Evolutionary conservation across 345 rosid genomes (phyloP).

Genomic region (Pistacia vera): DNA sequence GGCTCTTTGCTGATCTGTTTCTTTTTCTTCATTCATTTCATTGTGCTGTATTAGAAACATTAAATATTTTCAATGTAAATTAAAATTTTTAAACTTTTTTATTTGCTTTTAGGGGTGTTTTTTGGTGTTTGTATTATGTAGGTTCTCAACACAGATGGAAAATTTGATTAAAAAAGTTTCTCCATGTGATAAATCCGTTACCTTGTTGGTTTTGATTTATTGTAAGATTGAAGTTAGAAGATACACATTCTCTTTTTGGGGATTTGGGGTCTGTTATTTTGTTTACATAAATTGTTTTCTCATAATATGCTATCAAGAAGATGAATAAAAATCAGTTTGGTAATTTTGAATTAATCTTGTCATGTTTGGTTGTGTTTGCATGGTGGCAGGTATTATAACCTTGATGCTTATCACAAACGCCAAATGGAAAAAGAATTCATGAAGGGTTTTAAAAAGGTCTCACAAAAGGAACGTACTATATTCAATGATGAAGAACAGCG

Average conservation of each 20-base stretch:
- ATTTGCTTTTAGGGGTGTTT: neutral
- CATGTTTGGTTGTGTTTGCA: slow-evolving; percentile 3
- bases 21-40: slow-evolving; percentile 11
- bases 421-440: slow-evolving; percentile 73
- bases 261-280: neutral
- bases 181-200: neutral
- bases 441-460: slow-evolving; percentile 68
- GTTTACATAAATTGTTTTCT: neutral
- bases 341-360: neutral
- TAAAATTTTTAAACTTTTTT: neutral
- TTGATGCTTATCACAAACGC: slow-evolving; percentile 78
- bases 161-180: neutral
- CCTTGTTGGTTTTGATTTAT: neutral
- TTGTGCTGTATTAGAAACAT: neutral
- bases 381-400: slow-evolving; percentile 73
- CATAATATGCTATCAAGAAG: neutral
- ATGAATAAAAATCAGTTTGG: neutral
- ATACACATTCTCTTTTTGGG: neutral
- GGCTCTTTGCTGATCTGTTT: slow-evolving; percentile 21
- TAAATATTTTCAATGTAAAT: neutral
- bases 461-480: slow-evolving; percentile 68
- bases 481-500: slow-evolving; percentile 96
- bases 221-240: slow-evolving; percentile 3
- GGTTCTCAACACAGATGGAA: neutral
- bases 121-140: neutral